Evolutionary conservation across 257 asterid genomes (phyloP).

Genomic region (Ocimum tenuiflorum): DNA sequence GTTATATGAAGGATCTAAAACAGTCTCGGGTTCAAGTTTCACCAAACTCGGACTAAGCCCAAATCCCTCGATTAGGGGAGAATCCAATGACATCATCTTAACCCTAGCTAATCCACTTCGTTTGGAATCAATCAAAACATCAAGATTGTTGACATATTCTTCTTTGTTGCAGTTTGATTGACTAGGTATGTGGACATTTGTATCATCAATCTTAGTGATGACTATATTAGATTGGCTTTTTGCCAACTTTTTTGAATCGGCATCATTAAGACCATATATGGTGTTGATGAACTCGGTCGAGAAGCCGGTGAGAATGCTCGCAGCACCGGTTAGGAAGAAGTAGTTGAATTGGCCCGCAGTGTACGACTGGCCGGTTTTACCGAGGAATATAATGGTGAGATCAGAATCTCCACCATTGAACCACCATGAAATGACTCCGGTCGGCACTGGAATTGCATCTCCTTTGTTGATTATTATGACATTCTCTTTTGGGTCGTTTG

Average conservation of each 20-base stretch:
- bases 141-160: slow-evolving; percentile 3
- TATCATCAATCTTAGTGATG: slow-evolving; percentile 12
- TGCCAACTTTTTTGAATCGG: slow-evolving; percentile 17
- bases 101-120: slow-evolving; percentile 20
- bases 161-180: not conserved
- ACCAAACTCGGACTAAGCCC: slow-evolving; percentile 26
- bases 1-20: slow-evolving; percentile 23
- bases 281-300: slow-evolving; percentile 26
- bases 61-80: slow-evolving; percentile 5
- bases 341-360: slow-evolving; percentile 26
- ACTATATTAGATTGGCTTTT: slow-evolving; percentile 25
- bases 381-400: slow-evolving; percentile 27
- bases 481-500: slow-evolving; percentile 19
- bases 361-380: slow-evolving; percentile 18
- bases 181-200: slow-evolving; percentile 17
- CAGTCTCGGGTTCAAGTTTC: slow-evolving; percentile 11
- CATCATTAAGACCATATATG: slow-evolving; percentile 4
- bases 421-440: slow-evolving; percentile 42
- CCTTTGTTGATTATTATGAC: slow-evolving; percentile 25
- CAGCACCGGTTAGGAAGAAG: slow-evolving; percentile 34
- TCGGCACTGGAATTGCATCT: slow-evolving; percentile 27
- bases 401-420: slow-evolving; percentile 35
- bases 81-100: slow-evolving; percentile 16
- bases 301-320: slow-evolving; percentile 28
- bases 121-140: too few relatives aligned